Evolutionary conservation across 495 filamentous ascomycete genomes (phyloP).

Genomic region (Xylaria palmicola): DNA sequence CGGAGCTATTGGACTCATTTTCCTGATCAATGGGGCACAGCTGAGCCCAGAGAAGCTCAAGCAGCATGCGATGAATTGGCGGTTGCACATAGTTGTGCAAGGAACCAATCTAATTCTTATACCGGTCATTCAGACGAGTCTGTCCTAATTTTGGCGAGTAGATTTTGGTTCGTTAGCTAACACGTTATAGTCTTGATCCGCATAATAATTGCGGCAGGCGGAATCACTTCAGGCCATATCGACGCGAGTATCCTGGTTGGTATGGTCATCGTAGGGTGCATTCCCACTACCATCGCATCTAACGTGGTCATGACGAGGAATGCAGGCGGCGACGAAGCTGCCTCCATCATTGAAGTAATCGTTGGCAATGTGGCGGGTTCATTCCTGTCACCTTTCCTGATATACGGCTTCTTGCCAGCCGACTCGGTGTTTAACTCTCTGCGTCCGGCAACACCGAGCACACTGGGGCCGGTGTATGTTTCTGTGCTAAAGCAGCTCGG

Average conservation of each 20-base stretch:
- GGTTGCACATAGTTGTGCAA: constrained; percentile 53
- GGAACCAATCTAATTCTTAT: constrained; percentile 52
- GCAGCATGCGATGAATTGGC: constrained; percentile 51
- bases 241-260: constrained; percentile 53
- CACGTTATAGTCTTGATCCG: constrained; percentile 44
- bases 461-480: constrained; percentile 50
- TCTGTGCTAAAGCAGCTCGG: constrained; percentile 53
- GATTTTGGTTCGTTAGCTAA: constrained; percentile 13
- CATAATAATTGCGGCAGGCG: constrained; percentile 48
- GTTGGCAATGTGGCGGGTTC: constrained; percentile 55
- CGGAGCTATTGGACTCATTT: constrained; percentile 53
- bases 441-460: constrained; percentile 40
- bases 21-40: constrained; percentile 55
- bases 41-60: constrained; percentile 52
- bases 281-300: constrained; percentile 58
- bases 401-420: constrained; percentile 48
- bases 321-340: constrained; percentile 55
- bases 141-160: neutral
- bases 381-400: constrained; percentile 53
- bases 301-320: constrained; percentile 59
- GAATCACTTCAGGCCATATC: constrained; percentile 35
- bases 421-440: constrained; percentile 44
- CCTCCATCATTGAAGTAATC: constrained; percentile 54
- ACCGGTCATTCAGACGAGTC: constrained; percentile 40
- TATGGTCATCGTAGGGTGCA: constrained; percentile 55